Evolutionary conservation across 345 rosid species (phyloP).

Genomic region (Eucalyptus virginea): DNA sequence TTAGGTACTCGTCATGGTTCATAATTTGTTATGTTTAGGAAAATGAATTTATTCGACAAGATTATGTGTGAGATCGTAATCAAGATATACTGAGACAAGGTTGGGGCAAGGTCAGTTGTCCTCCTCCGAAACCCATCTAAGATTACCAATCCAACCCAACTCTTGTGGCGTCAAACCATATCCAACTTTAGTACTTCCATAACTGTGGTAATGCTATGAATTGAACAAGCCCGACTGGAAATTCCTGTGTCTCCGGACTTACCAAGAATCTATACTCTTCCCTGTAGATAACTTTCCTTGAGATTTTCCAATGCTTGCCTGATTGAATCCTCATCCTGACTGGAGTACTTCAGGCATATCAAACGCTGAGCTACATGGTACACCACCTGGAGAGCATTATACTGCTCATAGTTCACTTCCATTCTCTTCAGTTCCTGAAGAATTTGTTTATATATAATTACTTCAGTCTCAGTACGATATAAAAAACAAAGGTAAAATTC

Average conservation of each 20-base stretch:
- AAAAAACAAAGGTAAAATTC: neutral
- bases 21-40: neutral
- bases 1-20: neutral
- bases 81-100: neutral
- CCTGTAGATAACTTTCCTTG: slow-evolving; percentile 35
- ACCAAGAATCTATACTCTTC: neutral
- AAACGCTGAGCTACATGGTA: slow-evolving; percentile 56
- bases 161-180: neutral
- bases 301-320: slow-evolving; percentile 62
- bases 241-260: neutral
- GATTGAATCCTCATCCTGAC: slow-evolving; percentile 49
- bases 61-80: neutral
- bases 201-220: neutral
- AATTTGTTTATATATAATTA: neutral
- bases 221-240: neutral
- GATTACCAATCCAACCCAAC: neutral
- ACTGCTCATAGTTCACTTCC: slow-evolving; percentile 48
- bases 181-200: neutral
- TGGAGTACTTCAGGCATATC: slow-evolving; percentile 64
- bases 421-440: slow-evolving; percentile 54
- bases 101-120: neutral
- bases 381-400: slow-evolving; percentile 26
- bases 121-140: neutral
- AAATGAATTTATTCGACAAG: neutral
- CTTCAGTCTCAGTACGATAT: neutral